phyloP scores from a whole-genome alignment of 345 rosid genomes.

The Aquilaria malaccensis region DNA sequence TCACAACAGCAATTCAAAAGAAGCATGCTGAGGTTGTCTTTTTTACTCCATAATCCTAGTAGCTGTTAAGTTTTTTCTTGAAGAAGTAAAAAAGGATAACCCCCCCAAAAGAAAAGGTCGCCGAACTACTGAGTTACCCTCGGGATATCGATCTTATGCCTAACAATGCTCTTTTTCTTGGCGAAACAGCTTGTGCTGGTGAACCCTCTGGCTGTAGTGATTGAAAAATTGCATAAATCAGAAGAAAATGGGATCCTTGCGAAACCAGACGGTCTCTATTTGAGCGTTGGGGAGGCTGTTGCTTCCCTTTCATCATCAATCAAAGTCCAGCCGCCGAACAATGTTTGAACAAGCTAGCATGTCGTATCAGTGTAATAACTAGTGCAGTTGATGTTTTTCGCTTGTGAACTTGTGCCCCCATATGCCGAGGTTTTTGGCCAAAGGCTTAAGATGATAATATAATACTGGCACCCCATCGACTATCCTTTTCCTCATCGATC shows the following conservation, averaged over 20 bases:
- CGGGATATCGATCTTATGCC: background rate
- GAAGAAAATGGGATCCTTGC: slow-evolving; percentile 36
- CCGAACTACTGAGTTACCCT: background rate
- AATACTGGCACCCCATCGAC: too few species aligned
- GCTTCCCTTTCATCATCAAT: slow-evolving; percentile 53
- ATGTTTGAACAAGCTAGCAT: slow-evolving; percentile 23
- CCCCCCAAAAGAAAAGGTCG: background rate
- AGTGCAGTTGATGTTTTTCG: too few species aligned
- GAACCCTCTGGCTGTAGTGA: slow-evolving; percentile 86
- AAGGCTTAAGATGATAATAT: too few species aligned
- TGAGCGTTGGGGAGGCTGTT: slow-evolving; percentile 88
- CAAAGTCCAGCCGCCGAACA: slow-evolving; percentile 39
- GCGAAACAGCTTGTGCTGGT: slow-evolving; percentile 68
- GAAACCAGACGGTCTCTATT: slow-evolving; percentile 54
- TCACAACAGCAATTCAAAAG: slow-evolving; percentile 52
- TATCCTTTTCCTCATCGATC: too few species aligned
- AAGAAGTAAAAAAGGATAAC: too few species aligned
- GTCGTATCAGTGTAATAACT: background rate
- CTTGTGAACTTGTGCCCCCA: too few species aligned
- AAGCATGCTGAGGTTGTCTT: slow-evolving; percentile 47
- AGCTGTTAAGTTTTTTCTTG: too few species aligned
- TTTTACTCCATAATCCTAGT: too few species aligned
- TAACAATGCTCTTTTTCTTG: too few species aligned
- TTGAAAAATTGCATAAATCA: slow-evolving; percentile 70
- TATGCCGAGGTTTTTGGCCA: too few species aligned